Percentiles rank a stretch among this genome's conserved stretches.
These are phyloP conservation scores for Yarrowia sp. DNA, from an alignment of 805 yeast genomes.

Conservation along the genomic window DNA sequence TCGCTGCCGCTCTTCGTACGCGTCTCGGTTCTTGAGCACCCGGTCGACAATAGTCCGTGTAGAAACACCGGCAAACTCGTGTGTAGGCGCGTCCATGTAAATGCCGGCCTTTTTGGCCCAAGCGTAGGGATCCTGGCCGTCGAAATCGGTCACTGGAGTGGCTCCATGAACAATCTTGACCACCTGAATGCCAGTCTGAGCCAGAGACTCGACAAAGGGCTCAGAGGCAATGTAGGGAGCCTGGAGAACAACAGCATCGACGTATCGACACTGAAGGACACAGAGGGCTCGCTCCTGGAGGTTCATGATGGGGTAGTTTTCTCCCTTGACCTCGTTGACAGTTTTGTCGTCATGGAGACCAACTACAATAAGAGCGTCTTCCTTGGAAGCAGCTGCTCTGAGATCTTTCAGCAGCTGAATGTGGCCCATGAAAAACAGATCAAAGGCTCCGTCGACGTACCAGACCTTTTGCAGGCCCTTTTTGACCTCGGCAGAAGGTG, in stretches of 20 bases:
- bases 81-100: conserved; percentile 47
- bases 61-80: conserved; percentile 61
- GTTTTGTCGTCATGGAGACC: conserved; percentile 63
- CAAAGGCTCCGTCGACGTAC: conserved; percentile 83
- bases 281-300: conserved; percentile 80
- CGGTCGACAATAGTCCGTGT: conserved; percentile 71
- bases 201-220: conserved; percentile 42
- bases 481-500: conserved; percentile 13
- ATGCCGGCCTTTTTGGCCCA: conserved; percentile 39
- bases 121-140: conserved; percentile 43
- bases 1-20: conserved; percentile 81
- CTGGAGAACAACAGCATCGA: conserved; percentile 72
- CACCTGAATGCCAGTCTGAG: conserved; percentile 38
- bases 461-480: conserved; percentile 35
- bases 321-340: conserved; percentile 55
- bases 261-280: conserved; percentile 80
- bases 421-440: conserved; percentile 90
- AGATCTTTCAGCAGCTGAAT: conserved; percentile 63
- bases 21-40: conserved; percentile 61
- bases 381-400: conserved; percentile 40
- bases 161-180: conserved; percentile 57
- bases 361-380: conserved; percentile 52
- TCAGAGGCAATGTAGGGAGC: conserved; percentile 56
- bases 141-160: conserved; percentile 41
- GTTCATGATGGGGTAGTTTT: conserved; percentile 81